Evolutionary conservation across 1,284 basidiomycete genomes (phyloP).

Genomic region (Rugosomyces carneus): DNA sequence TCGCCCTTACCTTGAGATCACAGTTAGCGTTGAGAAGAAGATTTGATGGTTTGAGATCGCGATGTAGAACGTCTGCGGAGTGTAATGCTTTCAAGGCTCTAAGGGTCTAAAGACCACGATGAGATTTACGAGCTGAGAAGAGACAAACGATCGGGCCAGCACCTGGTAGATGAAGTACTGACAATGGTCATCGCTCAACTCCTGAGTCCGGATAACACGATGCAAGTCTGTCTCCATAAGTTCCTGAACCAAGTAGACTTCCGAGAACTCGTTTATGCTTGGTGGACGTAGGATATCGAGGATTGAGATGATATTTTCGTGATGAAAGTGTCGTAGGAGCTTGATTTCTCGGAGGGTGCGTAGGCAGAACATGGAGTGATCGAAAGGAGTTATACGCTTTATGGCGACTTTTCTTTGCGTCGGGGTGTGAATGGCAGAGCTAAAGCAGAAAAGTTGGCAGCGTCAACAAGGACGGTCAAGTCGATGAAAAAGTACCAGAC

Average conservation of each 20-base stretch:
- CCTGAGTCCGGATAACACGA: constrained; percentile 81
- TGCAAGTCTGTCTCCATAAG: constrained; percentile 89
- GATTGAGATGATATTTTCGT: constrained; percentile 81
- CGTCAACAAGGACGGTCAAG: neutral
- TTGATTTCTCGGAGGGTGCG: constrained; percentile 82
- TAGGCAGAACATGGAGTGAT: constrained; percentile 83
- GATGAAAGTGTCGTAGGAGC: constrained; percentile 68
- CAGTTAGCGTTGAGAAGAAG: constrained; percentile 91
- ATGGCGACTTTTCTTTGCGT: constrained; percentile 11
- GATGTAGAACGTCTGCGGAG: constrained; percentile 1
- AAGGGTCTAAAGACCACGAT: too few relatives aligned
- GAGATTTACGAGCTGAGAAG: too few relatives aligned
- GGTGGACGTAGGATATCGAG: constrained; percentile 68
- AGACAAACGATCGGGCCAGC: too few relatives aligned
- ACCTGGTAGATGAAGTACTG: constrained; percentile 96
- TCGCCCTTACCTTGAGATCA: constrained; percentile 92
- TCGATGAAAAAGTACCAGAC: constrained; percentile 39
- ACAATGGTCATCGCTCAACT: constrained; percentile 82
- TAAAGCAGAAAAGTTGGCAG: constrained; percentile 1
- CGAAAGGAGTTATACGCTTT: constrained; percentile 67
- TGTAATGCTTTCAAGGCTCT: neutral
- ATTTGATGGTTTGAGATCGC: constrained; percentile 46
- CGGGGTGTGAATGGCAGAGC: constrained; percentile 14
- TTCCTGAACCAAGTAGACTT: constrained; percentile 81
- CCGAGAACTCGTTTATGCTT: constrained; percentile 61